phyloP scores from a whole-genome alignment of 108 stramenopile genomes.

The Cyclotella choctawhatcheeana region DNA sequence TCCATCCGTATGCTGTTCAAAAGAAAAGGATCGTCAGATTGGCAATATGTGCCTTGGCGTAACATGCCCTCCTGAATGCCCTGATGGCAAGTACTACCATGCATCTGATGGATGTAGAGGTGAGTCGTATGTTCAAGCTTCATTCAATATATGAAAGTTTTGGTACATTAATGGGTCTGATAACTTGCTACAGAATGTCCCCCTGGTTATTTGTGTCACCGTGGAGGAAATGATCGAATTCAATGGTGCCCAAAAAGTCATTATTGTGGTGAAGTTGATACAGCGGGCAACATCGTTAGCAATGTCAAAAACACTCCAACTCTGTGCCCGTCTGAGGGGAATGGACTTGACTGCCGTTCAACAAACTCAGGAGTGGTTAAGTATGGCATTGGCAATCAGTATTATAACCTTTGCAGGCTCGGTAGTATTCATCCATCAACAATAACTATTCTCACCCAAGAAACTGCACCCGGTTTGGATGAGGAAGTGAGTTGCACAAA shows the following conservation, averaged over 20 bases:
- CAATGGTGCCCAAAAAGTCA: neutral
- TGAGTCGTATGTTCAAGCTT: too few relatives aligned
- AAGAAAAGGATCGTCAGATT: too few relatives aligned
- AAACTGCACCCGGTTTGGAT: neutral
- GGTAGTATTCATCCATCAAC: neutral
- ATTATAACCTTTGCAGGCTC: neutral
- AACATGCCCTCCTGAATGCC: too few relatives aligned
- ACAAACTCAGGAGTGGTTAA: neutral
- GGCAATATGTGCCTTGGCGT: too few relatives aligned
- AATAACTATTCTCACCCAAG: neutral
- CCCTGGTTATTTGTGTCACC: neutral
- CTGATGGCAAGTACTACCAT: too few relatives aligned
- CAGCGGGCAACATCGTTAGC: too few relatives aligned
- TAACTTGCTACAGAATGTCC: neutral
- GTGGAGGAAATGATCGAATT: neutral
- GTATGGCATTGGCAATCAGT: neutral
- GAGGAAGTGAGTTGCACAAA: neutral
- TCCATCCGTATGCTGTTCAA: too few relatives aligned
- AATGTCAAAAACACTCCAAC: neutral
- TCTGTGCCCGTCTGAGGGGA: neutral
- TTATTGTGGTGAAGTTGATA: neutral
- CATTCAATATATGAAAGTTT: too few relatives aligned
- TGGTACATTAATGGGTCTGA: neutral
- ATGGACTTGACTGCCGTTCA: neutral
- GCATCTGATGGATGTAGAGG: too few relatives aligned